A percentile compares a stretch with the other conserved stretches of the same genome.
phyloP scores from a whole-genome alignment of 2,329 filamentous ascomycete genomes.

The Colletotrichum sp. region DNA sequence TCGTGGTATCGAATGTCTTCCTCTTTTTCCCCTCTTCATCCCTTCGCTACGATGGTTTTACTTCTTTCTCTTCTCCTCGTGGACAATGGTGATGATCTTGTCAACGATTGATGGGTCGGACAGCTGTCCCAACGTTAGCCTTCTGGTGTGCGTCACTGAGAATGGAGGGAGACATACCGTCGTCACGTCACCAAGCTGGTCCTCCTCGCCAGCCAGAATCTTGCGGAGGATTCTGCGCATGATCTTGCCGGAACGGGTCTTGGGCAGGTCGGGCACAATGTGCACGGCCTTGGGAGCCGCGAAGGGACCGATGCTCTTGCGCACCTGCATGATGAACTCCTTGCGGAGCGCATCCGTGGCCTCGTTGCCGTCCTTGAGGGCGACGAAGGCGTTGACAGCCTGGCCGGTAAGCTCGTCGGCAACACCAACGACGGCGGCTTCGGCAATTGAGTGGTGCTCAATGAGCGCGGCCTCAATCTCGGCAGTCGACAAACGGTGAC shows the following conservation, averaged over 20 bases:
- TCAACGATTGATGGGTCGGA: conserved; percentile 89
- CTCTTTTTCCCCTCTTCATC: not conserved
- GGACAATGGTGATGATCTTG: conserved; percentile 85
- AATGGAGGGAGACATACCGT: conserved; percentile 67
- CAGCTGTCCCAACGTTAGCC: conserved; percentile 57
- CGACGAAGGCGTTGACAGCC: conserved; percentile 95
- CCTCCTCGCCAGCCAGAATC: conserved; percentile 96
- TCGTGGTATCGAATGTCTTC: conserved; percentile 11
- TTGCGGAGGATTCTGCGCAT: conserved; percentile 97
- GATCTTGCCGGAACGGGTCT: conserved; percentile 98
- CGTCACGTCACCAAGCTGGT: conserved; percentile 90
- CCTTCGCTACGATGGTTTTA: conserved; percentile 30
- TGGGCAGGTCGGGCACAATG: conserved; percentile 91
- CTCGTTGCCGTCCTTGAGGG: conserved; percentile 86
- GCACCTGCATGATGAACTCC: conserved; percentile 91
- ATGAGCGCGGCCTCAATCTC: conserved; percentile 98
- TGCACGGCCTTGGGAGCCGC: conserved; percentile 94
- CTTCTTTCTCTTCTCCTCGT: conserved; percentile 62
- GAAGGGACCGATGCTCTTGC: conserved; percentile 97
- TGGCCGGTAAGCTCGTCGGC: conserved; percentile 94
- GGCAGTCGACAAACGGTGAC: conserved; percentile 93
- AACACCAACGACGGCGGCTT: conserved; percentile 94
- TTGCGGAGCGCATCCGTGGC: conserved; percentile 82
- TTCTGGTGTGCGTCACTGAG: not conserved
- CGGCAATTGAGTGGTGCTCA: conserved; percentile 87